Conservation (phyloP, 495 filamentous ascomycete species). For the Staphylotrichum longicolle region DNA sequence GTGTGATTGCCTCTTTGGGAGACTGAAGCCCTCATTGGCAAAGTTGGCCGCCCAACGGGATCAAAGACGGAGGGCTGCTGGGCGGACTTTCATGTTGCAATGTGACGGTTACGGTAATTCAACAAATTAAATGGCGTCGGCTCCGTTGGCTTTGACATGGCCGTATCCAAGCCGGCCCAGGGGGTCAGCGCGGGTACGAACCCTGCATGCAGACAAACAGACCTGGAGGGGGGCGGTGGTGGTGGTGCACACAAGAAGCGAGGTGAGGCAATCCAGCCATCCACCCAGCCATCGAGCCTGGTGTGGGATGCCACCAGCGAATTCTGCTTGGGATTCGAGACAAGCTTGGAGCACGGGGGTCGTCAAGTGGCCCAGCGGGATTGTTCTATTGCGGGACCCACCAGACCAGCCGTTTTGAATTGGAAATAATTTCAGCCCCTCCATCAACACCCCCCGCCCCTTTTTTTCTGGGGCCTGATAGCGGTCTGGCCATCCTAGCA, state of each 20-base stretch:
- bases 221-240: not conserved
- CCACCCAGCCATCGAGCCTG: not conserved
- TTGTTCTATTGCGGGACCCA: constrained; percentile 13
- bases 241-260: not conserved
- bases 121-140: not conserved
- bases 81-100: constrained; percentile 6
- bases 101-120: not conserved
- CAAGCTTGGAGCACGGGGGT: not conserved
- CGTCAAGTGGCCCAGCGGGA: constrained; percentile 4
- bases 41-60: not conserved
- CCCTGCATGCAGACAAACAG: constrained; percentile 14
- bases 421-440: constrained; percentile 25
- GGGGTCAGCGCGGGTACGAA: not conserved
- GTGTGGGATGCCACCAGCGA: not conserved
- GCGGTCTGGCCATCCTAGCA: constrained; percentile 21
- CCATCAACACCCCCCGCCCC: constrained; percentile 16
- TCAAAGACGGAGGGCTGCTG: constrained; percentile 1
- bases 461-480: constrained; percentile 23
- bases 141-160: too few relatives aligned
- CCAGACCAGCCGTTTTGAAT: constrained; percentile 16
- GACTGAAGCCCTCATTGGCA: not conserved
- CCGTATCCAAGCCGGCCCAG: too few relatives aligned
- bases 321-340: not conserved
- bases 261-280: constrained; percentile 7
- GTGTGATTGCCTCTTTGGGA: constrained; percentile 1